phyloP scores from a whole-genome alignment of 2,329 filamentous ascomycete species.

The Arthroderma uncinatum region DNA sequence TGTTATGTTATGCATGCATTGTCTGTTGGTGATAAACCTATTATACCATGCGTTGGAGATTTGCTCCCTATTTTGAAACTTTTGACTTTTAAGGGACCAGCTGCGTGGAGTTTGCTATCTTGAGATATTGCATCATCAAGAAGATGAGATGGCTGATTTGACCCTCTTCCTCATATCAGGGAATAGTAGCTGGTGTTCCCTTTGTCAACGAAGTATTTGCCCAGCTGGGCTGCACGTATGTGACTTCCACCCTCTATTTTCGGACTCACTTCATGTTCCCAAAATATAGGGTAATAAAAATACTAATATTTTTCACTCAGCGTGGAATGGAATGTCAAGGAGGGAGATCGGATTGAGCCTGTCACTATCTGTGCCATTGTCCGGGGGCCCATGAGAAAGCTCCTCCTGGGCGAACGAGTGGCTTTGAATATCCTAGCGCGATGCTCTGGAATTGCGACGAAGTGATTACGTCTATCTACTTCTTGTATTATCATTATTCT shows the following conservation, averaged over 20 bases:
- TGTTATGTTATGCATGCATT: background rate
- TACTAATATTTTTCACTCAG: slow-evolving; percentile 23
- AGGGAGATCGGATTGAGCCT: slow-evolving; percentile 60
- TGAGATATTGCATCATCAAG: too few relatives aligned
- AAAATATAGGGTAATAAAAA: background rate
- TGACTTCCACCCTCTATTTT: background rate
- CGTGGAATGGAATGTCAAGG: slow-evolving; percentile 76
- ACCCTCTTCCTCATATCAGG: slow-evolving; percentile 33
- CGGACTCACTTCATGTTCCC: background rate
- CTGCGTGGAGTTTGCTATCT: too few relatives aligned
- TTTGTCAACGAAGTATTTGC: slow-evolving; percentile 92
- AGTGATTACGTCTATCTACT: slow-evolving; percentile 24
- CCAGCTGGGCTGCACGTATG: slow-evolving; percentile 70
- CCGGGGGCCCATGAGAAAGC: slow-evolving; percentile 65
- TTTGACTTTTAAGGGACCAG: too few relatives aligned
- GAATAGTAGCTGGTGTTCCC: slow-evolving; percentile 79
- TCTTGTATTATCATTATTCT: slow-evolving; percentile 1
- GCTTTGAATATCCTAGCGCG: slow-evolving; percentile 82
- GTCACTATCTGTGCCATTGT: slow-evolving; percentile 66
- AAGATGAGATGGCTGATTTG: background rate
- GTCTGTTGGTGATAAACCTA: background rate
- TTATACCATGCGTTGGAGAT: background rate
- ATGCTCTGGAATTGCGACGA: slow-evolving; percentile 82
- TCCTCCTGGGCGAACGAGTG: slow-evolving; percentile 86
- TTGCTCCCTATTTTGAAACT: background rate